phyloP scores from a whole-genome alignment of 208 protist species.

The Sergeia podlipaevii region DNA sequence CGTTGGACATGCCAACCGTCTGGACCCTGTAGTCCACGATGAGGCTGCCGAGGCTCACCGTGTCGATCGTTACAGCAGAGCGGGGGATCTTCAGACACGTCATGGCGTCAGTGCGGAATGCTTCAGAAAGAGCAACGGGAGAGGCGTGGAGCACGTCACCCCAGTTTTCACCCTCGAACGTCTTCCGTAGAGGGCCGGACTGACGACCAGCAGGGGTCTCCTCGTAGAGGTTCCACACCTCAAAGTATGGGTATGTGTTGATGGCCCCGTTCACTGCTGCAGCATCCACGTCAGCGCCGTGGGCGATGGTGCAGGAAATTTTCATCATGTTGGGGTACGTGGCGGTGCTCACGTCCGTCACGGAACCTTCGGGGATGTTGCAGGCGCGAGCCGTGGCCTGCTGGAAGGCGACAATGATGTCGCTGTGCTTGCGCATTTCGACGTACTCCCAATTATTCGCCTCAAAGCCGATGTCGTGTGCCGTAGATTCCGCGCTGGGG shows the following conservation, averaged over 20 bases:
- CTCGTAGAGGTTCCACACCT: constrained; percentile 35
- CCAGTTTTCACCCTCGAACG: constrained; percentile 24
- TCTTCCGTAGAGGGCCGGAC: constrained; percentile 15
- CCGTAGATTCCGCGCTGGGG: constrained; percentile 4
- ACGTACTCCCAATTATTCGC: constrained; percentile 22
- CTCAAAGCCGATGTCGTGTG: constrained; percentile 33
- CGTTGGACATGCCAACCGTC: constrained; percentile 10
- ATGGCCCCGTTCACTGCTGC: constrained; percentile 12
- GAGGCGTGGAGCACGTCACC: constrained; percentile 12
- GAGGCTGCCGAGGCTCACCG: constrained; percentile 17
- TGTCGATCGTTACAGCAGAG: constrained; percentile 14
- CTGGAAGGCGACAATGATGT: constrained; percentile 19
- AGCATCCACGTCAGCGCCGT: neutral
- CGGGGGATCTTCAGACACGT: constrained; percentile 22
- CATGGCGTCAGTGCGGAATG: constrained; percentile 22
- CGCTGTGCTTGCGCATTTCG: constrained; percentile 7
- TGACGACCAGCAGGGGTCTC: constrained; percentile 8
- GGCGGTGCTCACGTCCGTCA: constrained; percentile 13
- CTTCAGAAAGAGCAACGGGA: constrained; percentile 13
- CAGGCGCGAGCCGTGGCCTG: constrained; percentile 22
- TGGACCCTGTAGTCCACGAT: constrained; percentile 23
- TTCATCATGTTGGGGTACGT: constrained; percentile 19
- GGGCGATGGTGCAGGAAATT: constrained; percentile 9
- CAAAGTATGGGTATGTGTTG: constrained; percentile 19
- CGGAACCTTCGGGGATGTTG: constrained; percentile 7